These are phyloP conservation scores for Amauroascus verrucosus DNA, from an alignment of 2,329 filamentous ascomycete species.

Conservation along the genomic window DNA sequence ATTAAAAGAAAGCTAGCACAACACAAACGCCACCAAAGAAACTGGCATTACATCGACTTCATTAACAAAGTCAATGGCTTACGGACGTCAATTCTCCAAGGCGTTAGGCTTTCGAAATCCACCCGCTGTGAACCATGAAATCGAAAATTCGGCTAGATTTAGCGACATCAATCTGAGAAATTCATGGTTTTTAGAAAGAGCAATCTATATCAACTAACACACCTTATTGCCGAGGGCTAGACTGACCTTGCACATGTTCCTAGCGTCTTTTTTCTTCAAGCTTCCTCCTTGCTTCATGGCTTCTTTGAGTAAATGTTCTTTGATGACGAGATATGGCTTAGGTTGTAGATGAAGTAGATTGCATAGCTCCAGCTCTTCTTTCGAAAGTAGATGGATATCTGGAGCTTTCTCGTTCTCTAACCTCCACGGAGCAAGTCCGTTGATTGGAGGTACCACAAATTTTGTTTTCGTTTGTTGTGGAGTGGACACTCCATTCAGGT, in stretches of 20 bases:
- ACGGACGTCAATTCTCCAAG: not conserved
- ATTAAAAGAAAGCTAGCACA: not conserved
- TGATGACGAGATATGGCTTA: slow-evolving; percentile 90
- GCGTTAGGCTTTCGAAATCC: slow-evolving; percentile 68
- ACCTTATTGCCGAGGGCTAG: not conserved
- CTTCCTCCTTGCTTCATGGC: slow-evolving; percentile 78
- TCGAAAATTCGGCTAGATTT: slow-evolving; percentile 85
- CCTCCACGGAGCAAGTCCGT: slow-evolving; percentile 43
- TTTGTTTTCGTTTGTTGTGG: slow-evolving; percentile 37
- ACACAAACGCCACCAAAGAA: not conserved
- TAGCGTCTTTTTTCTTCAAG: slow-evolving; percentile 88
- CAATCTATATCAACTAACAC: not conserved
- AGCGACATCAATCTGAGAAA: slow-evolving; percentile 58
- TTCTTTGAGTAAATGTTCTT: slow-evolving; percentile 83
- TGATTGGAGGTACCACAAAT: slow-evolving; percentile 43
- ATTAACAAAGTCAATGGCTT: not conserved
- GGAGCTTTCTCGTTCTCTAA: slow-evolving; percentile 62
- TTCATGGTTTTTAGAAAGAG: not conserved
- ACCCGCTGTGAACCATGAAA: slow-evolving; percentile 86
- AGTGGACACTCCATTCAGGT: slow-evolving; percentile 34
- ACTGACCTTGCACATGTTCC: slow-evolving; percentile 60
- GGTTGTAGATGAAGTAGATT: slow-evolving; percentile 74
- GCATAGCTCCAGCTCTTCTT: slow-evolving; percentile 78
- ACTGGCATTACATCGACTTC: not conserved
- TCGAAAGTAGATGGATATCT: slow-evolving; percentile 74